Base-by-base conservation (phyloP, 352 stramenopile species). In the Paralagenidium karlingii region DNA sequence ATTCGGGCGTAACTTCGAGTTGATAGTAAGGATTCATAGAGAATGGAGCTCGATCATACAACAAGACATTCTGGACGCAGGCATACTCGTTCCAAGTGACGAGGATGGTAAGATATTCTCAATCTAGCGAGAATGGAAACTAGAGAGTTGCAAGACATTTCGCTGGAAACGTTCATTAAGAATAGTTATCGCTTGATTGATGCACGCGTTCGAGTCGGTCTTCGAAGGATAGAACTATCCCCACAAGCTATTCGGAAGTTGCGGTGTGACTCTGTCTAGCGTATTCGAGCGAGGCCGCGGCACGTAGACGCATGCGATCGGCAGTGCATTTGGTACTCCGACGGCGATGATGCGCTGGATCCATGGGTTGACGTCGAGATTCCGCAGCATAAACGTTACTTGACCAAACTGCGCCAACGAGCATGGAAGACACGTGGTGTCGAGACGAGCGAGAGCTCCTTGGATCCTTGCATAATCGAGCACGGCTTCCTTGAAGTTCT, bases 401-500 rank as follows among this genome's bases (percentile, higher is more conserved):
- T 51, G 37, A 5, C 10, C 9, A 24, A 12, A 29, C 37, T 56
- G 48, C 22, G 3, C 37, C 16, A 44, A 20, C 37, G 43, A 47
- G 33, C 49, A 52, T 34, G 42, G 49, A 47, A 56, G 49, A 52
- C 37, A 47, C 32, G 49, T 43, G 31, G 24, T 56, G 37, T 28
- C 43, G 25, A 51, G 37, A 44, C 42, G 29, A 47, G 29, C 22
- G 43, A 33, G 24, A 44, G 49, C 43, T 28, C 18, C 32, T 44
- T 44, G 30, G 18, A 38, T 16, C 12, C 25, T 9, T 24, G 29
- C 41, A 44, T 56, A 56, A 6, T 56, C 49, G 29, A 56, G 37
- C 42, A 56, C 42, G 32, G 49, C 49, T 52, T 56, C 37, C 43
- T 56, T 51, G 37, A 51, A 56, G 33, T 34, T 51, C 36, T 47